Base-by-base conservation (phyloP, 2,329 filamentous ascomycete species). In the Fusarium sp. region DNA sequence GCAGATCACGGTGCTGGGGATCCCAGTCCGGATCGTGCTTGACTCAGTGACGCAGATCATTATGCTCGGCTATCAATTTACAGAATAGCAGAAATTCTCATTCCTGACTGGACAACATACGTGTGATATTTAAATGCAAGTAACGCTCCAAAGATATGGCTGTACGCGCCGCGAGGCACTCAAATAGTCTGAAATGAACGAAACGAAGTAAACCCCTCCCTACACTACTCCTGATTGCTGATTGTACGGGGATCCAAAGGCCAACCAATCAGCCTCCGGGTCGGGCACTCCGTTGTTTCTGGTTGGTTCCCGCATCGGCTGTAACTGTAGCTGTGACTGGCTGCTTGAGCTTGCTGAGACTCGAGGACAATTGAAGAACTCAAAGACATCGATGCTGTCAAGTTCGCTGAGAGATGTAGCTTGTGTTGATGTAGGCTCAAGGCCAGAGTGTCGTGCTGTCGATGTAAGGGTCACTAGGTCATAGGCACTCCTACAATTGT, bases 331-430 rank as follows among this genome's bases (percentile, higher is more conserved):
- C 15, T 66, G 66, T 0, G 60, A 63, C 35, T 81, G 78, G 3
- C 75, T 73, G 9, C 63, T 72, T 0, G 73, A 55, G 1, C 63
- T 60, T 15, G 72, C 63, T 2, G 76, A 61, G 3, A 81, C 63
- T 23, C 81, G 82, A 18, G 83, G 83, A 45, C 82, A 83, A 29
- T 84, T 84, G 74, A 85, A 85, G 63, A 85, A 85, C 69, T 84
- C 83, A 48, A 85, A 85, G 7, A 85, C 78, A 31, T 85, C 83
- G 25, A 85, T 83, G 48, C 80, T 82, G 64, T 85, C 83, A 5
- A 85, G 77, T 62, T 85, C 83, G 66, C 77, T 80, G 9, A 82
- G 77, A 1, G 83, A 81, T 8, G 81, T 80, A 4, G 78, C 73
- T 45, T 83, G 82, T 1, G 82, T 82, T 21, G 82, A 81, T 9